Evolutionary conservation across 768 basidiomycete species (phyloP).

Genomic region (Xerocomus brunneocitrinus): DNA sequence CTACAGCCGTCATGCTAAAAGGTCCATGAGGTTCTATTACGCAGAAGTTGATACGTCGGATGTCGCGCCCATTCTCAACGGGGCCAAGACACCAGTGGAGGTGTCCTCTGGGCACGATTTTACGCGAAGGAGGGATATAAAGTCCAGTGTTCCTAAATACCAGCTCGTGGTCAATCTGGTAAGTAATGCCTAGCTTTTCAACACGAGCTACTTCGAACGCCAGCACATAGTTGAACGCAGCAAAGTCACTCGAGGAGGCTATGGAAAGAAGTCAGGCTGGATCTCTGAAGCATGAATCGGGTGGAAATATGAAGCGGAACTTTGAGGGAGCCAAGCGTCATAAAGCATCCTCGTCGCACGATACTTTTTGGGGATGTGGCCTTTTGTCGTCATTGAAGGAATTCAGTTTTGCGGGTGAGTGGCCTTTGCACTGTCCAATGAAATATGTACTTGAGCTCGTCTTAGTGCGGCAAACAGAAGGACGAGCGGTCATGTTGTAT

Average conservation of each 20-base stretch:
- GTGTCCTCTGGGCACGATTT: constrained; percentile 37
- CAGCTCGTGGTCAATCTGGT: constrained; percentile 42
- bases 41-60: constrained; percentile 36
- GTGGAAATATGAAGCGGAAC: constrained; percentile 1
- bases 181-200: not conserved
- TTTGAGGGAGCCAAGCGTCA: not conserved
- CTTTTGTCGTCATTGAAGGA: constrained; percentile 15
- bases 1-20: constrained; percentile 50
- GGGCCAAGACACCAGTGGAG: constrained; percentile 21
- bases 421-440: not conserved
- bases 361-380: not conserved
- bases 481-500: constrained; percentile 45
- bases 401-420: constrained; percentile 26
- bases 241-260: constrained; percentile 33
- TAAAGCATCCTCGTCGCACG: not conserved
- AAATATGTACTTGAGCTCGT: not conserved
- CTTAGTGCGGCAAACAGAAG: constrained; percentile 58
- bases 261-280: constrained; percentile 10
- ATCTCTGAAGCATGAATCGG: not conserved
- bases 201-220: not conserved
- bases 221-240: constrained; percentile 41
- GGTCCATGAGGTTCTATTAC: constrained; percentile 62
- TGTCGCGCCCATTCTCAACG: constrained; percentile 11
- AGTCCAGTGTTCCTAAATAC: constrained; percentile 13
- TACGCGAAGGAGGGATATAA: constrained; percentile 20